Percentiles rank a stretch among this genome's conserved stretches.
phyloP scores from a whole-genome alignment of 2,329 filamentous ascomycete genomes.

The Cyphellophora europaea region DNA sequence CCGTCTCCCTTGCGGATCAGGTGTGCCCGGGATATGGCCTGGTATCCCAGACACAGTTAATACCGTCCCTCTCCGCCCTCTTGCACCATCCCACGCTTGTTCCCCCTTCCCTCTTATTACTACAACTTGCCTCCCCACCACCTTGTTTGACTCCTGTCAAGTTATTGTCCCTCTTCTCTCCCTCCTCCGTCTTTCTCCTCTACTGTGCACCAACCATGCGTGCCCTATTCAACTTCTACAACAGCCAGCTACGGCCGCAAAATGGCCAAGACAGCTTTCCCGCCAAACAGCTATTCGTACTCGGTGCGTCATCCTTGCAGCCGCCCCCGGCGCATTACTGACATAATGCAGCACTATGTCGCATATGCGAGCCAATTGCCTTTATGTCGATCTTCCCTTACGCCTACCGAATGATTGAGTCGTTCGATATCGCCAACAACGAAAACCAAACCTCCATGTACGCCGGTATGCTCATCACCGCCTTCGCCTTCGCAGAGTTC shows the following conservation, averaged over 20 bases:
- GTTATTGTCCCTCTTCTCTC: slow-evolving; percentile 4
- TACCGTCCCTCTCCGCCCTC: no score
- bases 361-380: slow-evolving; percentile 96
- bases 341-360: slow-evolving; percentile 61
- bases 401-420: slow-evolving; percentile 93
- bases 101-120: slow-evolving; percentile 11
- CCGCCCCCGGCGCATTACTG: slow-evolving; percentile 11
- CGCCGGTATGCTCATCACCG: slow-evolving; percentile 89
- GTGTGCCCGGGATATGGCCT: slow-evolving; percentile 1
- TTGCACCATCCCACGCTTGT: slow-evolving; percentile 1
- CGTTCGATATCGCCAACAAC: slow-evolving; percentile 75
- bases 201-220: slow-evolving; percentile 9
- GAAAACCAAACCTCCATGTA: slow-evolving; percentile 78
- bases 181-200: slow-evolving; percentile 3
- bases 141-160: no score
- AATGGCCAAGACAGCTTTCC: slow-evolving; percentile 42
- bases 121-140: slow-evolving; percentile 12
- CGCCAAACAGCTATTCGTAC: slow-evolving; percentile 44
- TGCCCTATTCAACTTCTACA: slow-evolving; percentile 8
- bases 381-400: slow-evolving; percentile 99
- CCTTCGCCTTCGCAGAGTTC: slow-evolving; percentile 94
- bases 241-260: slow-evolving; percentile 3
- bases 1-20: slow-evolving; percentile 1
- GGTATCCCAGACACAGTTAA: not conserved
- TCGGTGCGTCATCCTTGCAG: slow-evolving; percentile 28